A percentile compares a stretch with the other conserved stretches of the same genome.
phyloP scores from a whole-genome alignment of 371 early-diverging fungal species.

The Mortierella sp. region DNA sequence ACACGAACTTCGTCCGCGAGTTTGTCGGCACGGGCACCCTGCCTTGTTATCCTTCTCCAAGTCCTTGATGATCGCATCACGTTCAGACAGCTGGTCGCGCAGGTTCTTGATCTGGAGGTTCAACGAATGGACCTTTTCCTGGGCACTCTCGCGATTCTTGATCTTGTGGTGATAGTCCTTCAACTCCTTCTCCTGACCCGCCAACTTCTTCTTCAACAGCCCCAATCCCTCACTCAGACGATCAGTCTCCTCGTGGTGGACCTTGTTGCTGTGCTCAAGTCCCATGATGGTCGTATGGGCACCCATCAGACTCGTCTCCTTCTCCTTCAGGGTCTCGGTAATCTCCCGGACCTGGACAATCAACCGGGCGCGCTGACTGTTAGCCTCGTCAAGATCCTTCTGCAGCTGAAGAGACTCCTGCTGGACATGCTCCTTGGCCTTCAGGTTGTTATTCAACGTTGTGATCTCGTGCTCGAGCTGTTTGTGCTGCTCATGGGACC shows the following conservation, averaged over 20 bases:
- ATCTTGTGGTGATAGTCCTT: conserved; percentile 14
- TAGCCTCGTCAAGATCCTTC: conserved; percentile 26
- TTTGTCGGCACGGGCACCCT: conserved; percentile 8
- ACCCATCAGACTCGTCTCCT: conserved; percentile 4
- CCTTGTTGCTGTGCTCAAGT: conserved; percentile 19
- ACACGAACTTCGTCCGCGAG: conserved; percentile 11
- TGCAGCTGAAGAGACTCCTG: conserved; percentile 3
- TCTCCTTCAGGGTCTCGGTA: neutral
- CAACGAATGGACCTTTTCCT: conserved; percentile 15
- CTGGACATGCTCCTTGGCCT: conserved; percentile 24
- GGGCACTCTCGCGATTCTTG: conserved; percentile 12
- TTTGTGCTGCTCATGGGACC: neutral
- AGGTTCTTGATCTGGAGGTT: conserved; percentile 15
- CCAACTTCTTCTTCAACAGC: conserved; percentile 3
- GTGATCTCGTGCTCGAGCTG: conserved; percentile 18
- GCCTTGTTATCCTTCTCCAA: conserved; percentile 18
- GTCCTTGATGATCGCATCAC: conserved; percentile 1
- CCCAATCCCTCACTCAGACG: neutral
- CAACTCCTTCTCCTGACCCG: conserved; percentile 25
- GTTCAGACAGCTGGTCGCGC: conserved; percentile 14
- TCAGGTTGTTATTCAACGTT: conserved; percentile 12
- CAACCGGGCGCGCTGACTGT: conserved; percentile 9
- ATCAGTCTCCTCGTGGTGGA: neutral
- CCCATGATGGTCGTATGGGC: conserved; percentile 5
- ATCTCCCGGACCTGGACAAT: conserved; percentile 22